Conservation (phyloP, 768 basidiomycete species). For the Boletus eberwhitei region DNA sequence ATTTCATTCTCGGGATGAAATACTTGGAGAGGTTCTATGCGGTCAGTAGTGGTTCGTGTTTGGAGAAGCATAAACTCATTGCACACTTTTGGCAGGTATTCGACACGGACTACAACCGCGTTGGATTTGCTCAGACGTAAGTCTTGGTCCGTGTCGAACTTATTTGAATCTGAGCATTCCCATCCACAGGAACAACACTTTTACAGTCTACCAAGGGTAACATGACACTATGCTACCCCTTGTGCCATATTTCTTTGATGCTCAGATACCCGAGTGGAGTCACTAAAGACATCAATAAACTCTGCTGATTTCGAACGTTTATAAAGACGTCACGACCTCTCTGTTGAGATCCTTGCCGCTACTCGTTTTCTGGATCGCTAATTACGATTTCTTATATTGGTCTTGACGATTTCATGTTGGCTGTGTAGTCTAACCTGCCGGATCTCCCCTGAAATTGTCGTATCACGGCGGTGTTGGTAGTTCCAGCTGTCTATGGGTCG, state of each 20-base stretch:
- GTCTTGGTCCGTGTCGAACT: neutral
- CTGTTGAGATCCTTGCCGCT: neutral
- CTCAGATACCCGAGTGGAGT: neutral
- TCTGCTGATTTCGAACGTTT: neutral
- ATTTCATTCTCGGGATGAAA: neutral
- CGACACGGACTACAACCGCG: constrained; percentile 14
- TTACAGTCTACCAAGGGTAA: constrained; percentile 3
- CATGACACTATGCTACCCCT: neutral
- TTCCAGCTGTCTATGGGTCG: too few species aligned
- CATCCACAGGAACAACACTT: constrained; percentile 20
- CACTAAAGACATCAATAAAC: neutral
- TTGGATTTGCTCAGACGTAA: constrained; percentile 27
- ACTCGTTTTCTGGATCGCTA: neutral
- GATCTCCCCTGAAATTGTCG: neutral
- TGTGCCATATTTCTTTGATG: neutral
- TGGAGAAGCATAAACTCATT: neutral
- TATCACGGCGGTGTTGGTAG: too few species aligned
- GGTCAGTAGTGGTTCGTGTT: neutral
- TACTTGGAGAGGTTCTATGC: neutral
- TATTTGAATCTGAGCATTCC: neutral
- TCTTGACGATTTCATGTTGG: neutral
- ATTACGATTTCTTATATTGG: neutral
- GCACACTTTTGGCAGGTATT: constrained; percentile 15
- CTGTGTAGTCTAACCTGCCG: too few species aligned
- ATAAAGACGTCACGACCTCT: neutral